These are phyloP conservation scores for Nannochloropsis salina DNA, from an alignment of 108 stramenopile genomes.

Conservation along the genomic window DNA sequence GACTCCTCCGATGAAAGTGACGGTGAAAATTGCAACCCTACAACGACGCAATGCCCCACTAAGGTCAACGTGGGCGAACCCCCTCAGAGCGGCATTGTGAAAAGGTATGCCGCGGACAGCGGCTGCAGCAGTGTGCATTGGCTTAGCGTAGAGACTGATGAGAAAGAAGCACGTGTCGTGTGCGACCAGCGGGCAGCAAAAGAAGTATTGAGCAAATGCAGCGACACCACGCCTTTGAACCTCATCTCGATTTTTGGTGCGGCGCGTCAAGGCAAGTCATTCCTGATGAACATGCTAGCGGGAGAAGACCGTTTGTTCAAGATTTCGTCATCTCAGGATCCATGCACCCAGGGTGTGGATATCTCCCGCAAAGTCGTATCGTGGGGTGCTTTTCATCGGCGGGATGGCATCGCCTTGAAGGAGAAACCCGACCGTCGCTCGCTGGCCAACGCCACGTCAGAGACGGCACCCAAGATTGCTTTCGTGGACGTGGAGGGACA, in stretches of 20 bases:
- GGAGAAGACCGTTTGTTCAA: conserved; percentile 48
- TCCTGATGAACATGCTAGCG: conserved; percentile 56
- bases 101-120: neutral
- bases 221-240: conserved; percentile 26
- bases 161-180: neutral
- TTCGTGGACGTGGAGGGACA: conserved; percentile 55
- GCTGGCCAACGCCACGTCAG: conserved; percentile 22
- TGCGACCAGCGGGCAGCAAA: neutral
- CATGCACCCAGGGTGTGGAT: conserved; percentile 55
- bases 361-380: conserved; percentile 42
- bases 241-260: conserved; percentile 52
- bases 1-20: conserved; percentile 8
- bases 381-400: neutral
- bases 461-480: conserved; percentile 35
- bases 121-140: neutral
- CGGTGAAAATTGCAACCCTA: neutral
- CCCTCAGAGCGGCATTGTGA: too few species aligned
- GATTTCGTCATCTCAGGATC: conserved; percentile 46
- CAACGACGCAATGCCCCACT: neutral
- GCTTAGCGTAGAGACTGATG: neutral
- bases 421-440: conserved; percentile 25
- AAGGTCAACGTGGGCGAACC: neutral
- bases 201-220: neutral
- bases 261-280: conserved; percentile 53
- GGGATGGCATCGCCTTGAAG: neutral